These are phyloP conservation scores for Phytophthora fragariae DNA, from an alignment of 352 stramenopile genomes.

Conservation along the genomic window DNA sequence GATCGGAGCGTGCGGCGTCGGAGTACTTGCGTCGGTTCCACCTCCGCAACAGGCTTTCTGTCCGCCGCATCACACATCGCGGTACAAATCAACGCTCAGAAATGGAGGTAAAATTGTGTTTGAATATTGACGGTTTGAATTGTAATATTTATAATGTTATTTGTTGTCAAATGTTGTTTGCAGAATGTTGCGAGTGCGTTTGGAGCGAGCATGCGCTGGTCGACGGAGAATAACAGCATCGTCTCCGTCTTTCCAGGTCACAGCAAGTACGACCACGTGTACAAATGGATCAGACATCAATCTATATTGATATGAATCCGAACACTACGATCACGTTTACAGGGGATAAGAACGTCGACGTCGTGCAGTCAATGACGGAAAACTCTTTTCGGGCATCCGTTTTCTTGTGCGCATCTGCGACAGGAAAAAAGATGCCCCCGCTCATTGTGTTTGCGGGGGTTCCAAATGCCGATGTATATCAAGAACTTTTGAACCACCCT, in stretches of 20 bases:
- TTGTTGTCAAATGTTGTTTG: neutral
- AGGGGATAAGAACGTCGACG: no score
- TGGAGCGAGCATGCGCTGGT: neutral
- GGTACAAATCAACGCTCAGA: neutral
- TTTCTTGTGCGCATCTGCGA: neutral
- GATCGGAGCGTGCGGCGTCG: neutral
- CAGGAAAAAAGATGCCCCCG: no score
- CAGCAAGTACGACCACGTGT: neutral
- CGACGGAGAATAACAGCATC: neutral
- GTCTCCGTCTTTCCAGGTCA: neutral
- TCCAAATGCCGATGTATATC: no score
- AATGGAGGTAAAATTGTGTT: neutral
- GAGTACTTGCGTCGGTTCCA: neutral
- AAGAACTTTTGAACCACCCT: no score
- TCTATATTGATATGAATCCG: neutral
- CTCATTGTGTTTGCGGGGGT: no score
- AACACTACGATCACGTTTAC: neutral
- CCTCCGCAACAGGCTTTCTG: neutral
- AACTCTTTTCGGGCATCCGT: neutral
- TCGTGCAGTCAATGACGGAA: neutral
- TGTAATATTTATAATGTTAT: neutral
- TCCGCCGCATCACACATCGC: neutral
- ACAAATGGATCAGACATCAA: constrained; percentile 1
- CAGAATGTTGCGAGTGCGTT: neutral
- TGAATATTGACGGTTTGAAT: neutral